A percentile compares a stretch with the other conserved stretches of the same genome.
Conservation (phyloP, 2,329 filamentous ascomycete species). For the Boeremia lycopersici region DNA sequence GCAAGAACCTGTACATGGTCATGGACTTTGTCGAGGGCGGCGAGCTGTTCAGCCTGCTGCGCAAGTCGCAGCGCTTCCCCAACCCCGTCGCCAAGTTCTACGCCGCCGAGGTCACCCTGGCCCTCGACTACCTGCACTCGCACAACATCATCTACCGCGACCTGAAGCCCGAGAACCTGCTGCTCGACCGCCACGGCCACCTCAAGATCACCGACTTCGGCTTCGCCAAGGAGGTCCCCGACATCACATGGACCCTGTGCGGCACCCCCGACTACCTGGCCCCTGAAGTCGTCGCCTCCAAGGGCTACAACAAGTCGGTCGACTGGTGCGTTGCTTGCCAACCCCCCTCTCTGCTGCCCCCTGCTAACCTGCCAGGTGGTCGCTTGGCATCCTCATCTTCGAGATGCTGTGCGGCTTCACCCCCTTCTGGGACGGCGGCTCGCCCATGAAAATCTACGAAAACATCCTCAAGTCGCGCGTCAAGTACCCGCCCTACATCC, state of each 20-base stretch:
- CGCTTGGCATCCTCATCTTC: conserved; percentile 95
- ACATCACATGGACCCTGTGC: conserved; percentile 99
- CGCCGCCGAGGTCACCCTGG: conserved; percentile 93
- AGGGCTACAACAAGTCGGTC: conserved; percentile 99
- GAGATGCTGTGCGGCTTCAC: conserved; percentile 99
- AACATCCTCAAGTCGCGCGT: conserved; percentile 96
- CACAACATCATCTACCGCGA: conserved; percentile 98
- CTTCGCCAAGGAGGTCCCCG: conserved; percentile 95
- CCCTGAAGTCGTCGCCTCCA: conserved; percentile 97
- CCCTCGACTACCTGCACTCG: conserved; percentile 91
- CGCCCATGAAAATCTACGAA: conserved; percentile 99
- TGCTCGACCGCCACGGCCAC: conserved; percentile 90
- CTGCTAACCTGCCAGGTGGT: conserved; percentile 74
- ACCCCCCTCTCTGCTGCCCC: neutral
- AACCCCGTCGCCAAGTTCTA: conserved; percentile 99
- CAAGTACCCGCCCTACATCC: conserved; percentile 96
- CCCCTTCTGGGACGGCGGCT: conserved; percentile 97
- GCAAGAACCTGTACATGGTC: conserved; percentile 97
- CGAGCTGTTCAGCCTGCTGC: conserved; percentile 91
- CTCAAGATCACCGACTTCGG: conserved; percentile 98
- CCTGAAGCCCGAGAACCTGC: conserved; percentile 91
- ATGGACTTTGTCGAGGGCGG: conserved; percentile 99
- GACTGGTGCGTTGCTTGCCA: conserved; percentile 75
- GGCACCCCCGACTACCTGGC: conserved; percentile 97
- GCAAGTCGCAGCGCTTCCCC: conserved; percentile 96